A percentile compares a stretch with the other conserved stretches of the same genome.
Conservation (phyloP, 768 basidiomycete genomes). For the Galerina marginata region DNA sequence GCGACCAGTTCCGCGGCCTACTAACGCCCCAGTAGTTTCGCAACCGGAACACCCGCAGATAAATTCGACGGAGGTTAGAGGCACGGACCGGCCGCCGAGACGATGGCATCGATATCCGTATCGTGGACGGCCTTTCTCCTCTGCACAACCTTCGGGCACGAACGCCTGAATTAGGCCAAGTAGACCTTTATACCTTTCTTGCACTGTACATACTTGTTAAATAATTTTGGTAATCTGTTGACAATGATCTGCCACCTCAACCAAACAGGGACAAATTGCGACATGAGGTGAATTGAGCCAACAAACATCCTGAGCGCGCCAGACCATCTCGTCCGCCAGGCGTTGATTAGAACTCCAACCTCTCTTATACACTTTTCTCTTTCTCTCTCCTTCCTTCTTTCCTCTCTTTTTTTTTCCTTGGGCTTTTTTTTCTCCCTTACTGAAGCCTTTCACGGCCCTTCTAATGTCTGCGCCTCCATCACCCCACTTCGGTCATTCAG, state of each 20-base stretch:
- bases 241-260: conserved; percentile 24
- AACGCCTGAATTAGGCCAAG: too few relatives aligned
- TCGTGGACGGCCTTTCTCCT: background rate
- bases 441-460: conserved; percentile 24
- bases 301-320: conserved; percentile 29
- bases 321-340: conserved; percentile 25
- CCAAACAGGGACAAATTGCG: conserved; percentile 42
- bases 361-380: conserved; percentile 25
- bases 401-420: conserved; percentile 15
- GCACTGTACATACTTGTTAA: background rate
- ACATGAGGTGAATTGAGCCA: conserved; percentile 43
- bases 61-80: too few relatives aligned
- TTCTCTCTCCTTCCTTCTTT: conserved; percentile 25
- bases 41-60: too few relatives aligned
- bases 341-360: conserved; percentile 18
- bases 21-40: too few relatives aligned
- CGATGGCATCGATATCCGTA: background rate
- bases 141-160: too few relatives aligned
- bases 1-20: background rate
- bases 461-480: conserved; percentile 50
- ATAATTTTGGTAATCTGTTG: background rate
- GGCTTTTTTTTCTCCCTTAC: conserved; percentile 19
- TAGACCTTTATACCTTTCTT: too few relatives aligned
- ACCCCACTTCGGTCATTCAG: conserved; percentile 38
- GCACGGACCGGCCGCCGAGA: background rate